Conservation (phyloP, 2,329 filamentous ascomycete genomes). For the Ceratocystis cacaofunesta region DNA sequence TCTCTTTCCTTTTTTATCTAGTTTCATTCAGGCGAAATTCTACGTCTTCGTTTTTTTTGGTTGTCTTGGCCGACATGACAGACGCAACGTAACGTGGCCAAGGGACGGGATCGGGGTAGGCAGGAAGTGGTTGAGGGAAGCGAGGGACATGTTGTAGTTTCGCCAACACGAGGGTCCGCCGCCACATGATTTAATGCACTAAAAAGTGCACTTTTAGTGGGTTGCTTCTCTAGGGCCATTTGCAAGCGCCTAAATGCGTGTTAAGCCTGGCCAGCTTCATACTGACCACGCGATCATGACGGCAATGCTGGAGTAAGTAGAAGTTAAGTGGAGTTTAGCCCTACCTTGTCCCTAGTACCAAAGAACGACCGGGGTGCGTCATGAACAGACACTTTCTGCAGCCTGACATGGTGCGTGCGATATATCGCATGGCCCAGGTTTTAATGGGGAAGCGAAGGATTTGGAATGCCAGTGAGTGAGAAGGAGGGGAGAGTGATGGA, state of each 20-base stretch:
- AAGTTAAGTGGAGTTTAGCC: neutral
- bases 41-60: neutral
- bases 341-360: neutral
- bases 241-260: neutral
- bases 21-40: neutral
- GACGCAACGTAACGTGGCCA: constrained; percentile 2
- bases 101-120: neutral
- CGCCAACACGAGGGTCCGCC: neutral
- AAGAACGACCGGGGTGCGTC: neutral
- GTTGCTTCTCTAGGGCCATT: neutral
- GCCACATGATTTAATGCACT: neutral
- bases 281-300: neutral
- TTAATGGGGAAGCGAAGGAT: constrained; percentile 1
- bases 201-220: neutral
- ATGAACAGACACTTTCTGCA: neutral
- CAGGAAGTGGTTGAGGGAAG: neutral
- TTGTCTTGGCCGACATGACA: neutral
- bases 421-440: neutral
- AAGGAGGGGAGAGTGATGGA: neutral
- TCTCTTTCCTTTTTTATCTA: neutral
- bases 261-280: neutral
- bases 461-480: neutral
- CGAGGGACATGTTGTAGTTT: neutral
- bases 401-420: constrained; percentile 1
- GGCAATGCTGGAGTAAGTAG: neutral